Percentiles rank a stretch among this genome's conserved stretches.
Conservation (phyloP, 371 early-diverging fungal species). For the Haplosporangium sp. region DNA sequence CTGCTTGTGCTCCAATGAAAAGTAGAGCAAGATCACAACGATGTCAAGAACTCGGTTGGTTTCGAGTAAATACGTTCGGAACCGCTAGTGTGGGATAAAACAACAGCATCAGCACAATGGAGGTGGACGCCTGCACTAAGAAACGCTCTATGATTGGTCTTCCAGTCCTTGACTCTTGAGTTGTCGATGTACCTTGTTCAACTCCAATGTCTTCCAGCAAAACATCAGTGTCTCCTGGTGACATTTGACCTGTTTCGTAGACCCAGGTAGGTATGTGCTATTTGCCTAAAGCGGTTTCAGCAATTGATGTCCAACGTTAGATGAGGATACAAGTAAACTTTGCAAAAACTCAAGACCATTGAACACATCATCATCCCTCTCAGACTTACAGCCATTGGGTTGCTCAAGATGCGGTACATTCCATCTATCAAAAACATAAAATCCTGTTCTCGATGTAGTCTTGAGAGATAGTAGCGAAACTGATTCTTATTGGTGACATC, state of each 20-base stretch:
- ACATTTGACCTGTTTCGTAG: slow-evolving; percentile 77
- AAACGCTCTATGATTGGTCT: no score
- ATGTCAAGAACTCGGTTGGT: slow-evolving; percentile 76
- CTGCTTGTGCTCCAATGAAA: slow-evolving; percentile 69
- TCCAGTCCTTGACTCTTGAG: neutral
- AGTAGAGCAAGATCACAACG: slow-evolving; percentile 71
- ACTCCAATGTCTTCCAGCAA: slow-evolving; percentile 85
- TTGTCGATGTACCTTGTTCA: slow-evolving; percentile 74
- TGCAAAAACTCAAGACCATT: no score
- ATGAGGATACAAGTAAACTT: no score
- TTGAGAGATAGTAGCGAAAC: slow-evolving; percentile 80
- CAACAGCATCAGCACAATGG: neutral
- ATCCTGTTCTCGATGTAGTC: slow-evolving; percentile 82
- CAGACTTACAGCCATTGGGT: slow-evolving; percentile 75
- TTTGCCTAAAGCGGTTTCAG: slow-evolving; percentile 59
- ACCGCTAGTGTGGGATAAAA: slow-evolving; percentile 59
- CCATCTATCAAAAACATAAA: slow-evolving; percentile 80
- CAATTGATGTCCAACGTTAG: neutral
- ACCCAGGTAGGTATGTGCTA: slow-evolving; percentile 82
- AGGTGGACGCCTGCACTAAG: no score
- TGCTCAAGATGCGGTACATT: slow-evolving; percentile 79
- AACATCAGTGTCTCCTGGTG: slow-evolving; percentile 83
- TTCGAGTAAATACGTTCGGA: slow-evolving; percentile 75
- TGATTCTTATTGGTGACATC: slow-evolving; percentile 61
- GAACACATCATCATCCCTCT: neutral